phyloP scores from a whole-genome alignment of 2,329 filamentous ascomycete genomes.

The Beauveria sp. region DNA sequence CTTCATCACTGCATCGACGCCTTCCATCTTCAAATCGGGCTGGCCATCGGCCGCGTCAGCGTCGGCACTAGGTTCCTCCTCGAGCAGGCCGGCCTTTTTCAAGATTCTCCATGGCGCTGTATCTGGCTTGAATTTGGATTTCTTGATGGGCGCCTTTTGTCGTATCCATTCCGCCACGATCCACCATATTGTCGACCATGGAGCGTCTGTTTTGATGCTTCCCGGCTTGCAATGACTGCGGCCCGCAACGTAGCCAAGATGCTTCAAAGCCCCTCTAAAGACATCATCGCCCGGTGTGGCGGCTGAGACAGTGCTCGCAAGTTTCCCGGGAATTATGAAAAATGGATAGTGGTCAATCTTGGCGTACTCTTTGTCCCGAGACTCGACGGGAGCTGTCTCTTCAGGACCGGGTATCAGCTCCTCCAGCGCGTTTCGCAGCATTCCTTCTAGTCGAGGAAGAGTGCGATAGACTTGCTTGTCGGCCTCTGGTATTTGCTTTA shows the following conservation, averaged over 20 bases:
- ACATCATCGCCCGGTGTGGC: conserved; percentile 70
- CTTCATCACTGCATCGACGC: conserved; percentile 24
- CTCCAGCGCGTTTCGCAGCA: conserved; percentile 82
- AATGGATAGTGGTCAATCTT: conserved; percentile 71
- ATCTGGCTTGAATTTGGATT: conserved; percentile 59
- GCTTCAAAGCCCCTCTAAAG: conserved; percentile 71
- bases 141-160: conserved; percentile 71
- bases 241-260: conserved; percentile 73
- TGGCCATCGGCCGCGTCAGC: conserved; percentile 14
- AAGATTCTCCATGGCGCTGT: conserved; percentile 67
- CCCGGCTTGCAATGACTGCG: conserved; percentile 85
- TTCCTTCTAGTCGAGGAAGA: conserved; percentile 73
- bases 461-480: conserved; percentile 71
- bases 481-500: conserved; percentile 61
- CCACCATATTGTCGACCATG: conserved; percentile 85
- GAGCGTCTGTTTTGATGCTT: conserved; percentile 88
- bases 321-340: conserved; percentile 69
- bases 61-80: conserved; percentile 22
- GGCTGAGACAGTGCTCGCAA: conserved; percentile 73
- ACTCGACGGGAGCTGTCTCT: conserved; percentile 28
- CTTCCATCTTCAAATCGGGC: conserved; percentile 29
- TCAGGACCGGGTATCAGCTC: conserved; percentile 45
- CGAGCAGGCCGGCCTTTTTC: conserved; percentile 29
- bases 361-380: conserved; percentile 46
- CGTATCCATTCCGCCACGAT: conserved; percentile 87